Evolutionary conservation across 1,284 basidiomycete genomes (phyloP).

Genomic region (Ceratobasidium sp.): DNA sequence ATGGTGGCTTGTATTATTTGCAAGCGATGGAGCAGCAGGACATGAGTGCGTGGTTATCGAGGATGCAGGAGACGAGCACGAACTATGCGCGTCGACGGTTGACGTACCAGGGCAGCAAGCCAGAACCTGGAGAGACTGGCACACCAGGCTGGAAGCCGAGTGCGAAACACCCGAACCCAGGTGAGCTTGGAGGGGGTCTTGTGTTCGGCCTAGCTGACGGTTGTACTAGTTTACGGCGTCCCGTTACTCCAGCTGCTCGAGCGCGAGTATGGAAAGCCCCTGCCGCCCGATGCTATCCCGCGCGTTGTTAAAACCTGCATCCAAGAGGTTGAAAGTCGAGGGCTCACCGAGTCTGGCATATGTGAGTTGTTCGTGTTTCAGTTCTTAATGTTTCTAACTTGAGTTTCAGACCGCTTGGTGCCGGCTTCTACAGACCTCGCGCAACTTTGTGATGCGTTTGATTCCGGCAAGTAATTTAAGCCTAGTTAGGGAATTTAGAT

Average conservation of each 20-base stretch:
- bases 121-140: slow-evolving; percentile 67
- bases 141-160: slow-evolving; percentile 36
- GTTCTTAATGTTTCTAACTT: neutral
- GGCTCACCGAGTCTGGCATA: slow-evolving; percentile 81
- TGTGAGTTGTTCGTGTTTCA: slow-evolving; percentile 63
- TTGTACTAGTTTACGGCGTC: slow-evolving; percentile 74
- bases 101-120: slow-evolving; percentile 77
- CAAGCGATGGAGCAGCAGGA: slow-evolving; percentile 75
- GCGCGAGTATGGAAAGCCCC: slow-evolving; percentile 66
- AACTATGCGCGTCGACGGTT: slow-evolving; percentile 78
- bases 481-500: neutral
- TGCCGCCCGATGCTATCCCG: slow-evolving; percentile 69
- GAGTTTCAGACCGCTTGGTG: slow-evolving; percentile 75
- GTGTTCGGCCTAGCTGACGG: slow-evolving; percentile 5
- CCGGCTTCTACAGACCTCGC: slow-evolving; percentile 77
- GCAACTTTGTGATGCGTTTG: slow-evolving; percentile 74
- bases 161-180: slow-evolving; percentile 66
- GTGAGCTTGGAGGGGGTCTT: slow-evolving; percentile 57
- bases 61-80: slow-evolving; percentile 73
- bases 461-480: slow-evolving; percentile 62
- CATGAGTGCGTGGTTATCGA: slow-evolving; percentile 78
- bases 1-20: slow-evolving; percentile 81
- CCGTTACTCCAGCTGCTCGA: slow-evolving; percentile 73
- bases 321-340: slow-evolving; percentile 74
- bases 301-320: slow-evolving; percentile 72